Percentiles rank a stretch among this genome's conserved stretches.
phyloP scores from a whole-genome alignment of 768 basidiomycete genomes.

The Neoboletus brunneissimus region DNA sequence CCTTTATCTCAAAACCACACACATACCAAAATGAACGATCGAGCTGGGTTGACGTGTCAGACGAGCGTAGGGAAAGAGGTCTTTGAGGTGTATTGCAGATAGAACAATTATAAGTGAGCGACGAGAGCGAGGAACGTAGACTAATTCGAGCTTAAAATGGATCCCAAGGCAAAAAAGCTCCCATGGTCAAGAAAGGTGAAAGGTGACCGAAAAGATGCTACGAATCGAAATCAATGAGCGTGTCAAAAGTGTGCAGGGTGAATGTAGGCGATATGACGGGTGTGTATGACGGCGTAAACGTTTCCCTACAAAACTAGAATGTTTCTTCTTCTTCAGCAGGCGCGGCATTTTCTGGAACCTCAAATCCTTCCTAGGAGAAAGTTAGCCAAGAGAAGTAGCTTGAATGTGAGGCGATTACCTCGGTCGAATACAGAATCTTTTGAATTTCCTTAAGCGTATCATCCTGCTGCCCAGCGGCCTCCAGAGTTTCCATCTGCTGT shows the following conservation, averaged over 20 bases:
- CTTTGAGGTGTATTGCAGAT: slow-evolving; percentile 31
- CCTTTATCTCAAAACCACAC: slow-evolving; percentile 20
- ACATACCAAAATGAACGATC: background rate
- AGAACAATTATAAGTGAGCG: slow-evolving; percentile 23
- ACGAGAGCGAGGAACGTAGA: slow-evolving; percentile 19
- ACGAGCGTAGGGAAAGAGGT: background rate
- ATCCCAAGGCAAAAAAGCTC: background rate
- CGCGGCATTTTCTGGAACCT: slow-evolving; percentile 68
- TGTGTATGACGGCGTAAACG: slow-evolving; percentile 10
- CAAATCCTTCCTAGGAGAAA: slow-evolving; percentile 77
- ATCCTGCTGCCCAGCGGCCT: slow-evolving; percentile 56
- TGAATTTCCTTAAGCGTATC: slow-evolving; percentile 74
- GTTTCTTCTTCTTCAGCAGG: slow-evolving; percentile 79
- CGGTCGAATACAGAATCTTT: slow-evolving; percentile 91
- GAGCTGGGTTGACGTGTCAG: slow-evolving; percentile 1
- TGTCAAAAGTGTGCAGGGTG: slow-evolving; percentile 9
- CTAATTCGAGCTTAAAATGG: slow-evolving; percentile 14
- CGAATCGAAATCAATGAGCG: slow-evolving; percentile 17
- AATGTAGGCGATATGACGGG: slow-evolving; percentile 4
- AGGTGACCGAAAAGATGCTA: slow-evolving; percentile 8
- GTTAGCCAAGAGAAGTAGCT: slow-evolving; percentile 8
- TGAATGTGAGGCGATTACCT: slow-evolving; percentile 51
- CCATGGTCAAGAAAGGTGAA: slow-evolving; percentile 12
- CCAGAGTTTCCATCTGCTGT: slow-evolving; percentile 64
- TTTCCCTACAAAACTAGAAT: slow-evolving; percentile 41